phyloP scores from a whole-genome alignment of 164 flowering plant species.

The Dillenia suffruticosa region DNA sequence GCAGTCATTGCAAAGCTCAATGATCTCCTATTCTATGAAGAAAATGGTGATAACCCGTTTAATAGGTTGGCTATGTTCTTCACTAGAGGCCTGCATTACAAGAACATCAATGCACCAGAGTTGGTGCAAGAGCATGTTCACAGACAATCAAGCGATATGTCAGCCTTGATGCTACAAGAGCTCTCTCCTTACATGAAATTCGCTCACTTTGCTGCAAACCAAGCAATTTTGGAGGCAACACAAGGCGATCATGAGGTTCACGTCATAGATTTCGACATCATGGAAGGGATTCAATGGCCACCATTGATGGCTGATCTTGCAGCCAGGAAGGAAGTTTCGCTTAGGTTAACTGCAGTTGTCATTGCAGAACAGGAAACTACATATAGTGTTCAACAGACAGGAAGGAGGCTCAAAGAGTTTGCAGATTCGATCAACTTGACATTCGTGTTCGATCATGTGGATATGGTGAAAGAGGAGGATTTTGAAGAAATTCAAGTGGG shows the following conservation, averaged over 20 bases:
- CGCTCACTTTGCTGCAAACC: slow-evolving; percentile 39
- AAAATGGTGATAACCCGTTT: slow-evolving; percentile 16
- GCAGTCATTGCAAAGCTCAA: slow-evolving; percentile 15
- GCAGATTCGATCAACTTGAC: slow-evolving; percentile 25
- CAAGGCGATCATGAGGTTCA: slow-evolving; percentile 20
- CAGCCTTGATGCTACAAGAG: slow-evolving; percentile 30
- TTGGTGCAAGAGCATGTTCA: neutral
- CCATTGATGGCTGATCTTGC: slow-evolving; percentile 35
- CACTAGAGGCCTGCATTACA: slow-evolving; percentile 27
- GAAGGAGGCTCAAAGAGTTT: slow-evolving; percentile 29
- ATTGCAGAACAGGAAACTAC: neutral
- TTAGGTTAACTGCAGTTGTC: slow-evolving; percentile 28
- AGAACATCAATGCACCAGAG: slow-evolving; percentile 10
- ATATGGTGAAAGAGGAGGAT: slow-evolving; percentile 20
- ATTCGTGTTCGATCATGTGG: slow-evolving; percentile 24
- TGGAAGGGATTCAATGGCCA: slow-evolving; percentile 46
- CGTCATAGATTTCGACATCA: slow-evolving; percentile 31
- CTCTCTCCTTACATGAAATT: slow-evolving; percentile 36
- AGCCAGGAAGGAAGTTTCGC: slow-evolving; percentile 13
- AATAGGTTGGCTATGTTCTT: slow-evolving; percentile 26
- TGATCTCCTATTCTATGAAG: slow-evolving; percentile 4
- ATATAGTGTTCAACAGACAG: slow-evolving; percentile 15
- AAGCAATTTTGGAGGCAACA: slow-evolving; percentile 38
- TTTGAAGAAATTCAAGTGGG: slow-evolving; percentile 13
- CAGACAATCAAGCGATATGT: slow-evolving; percentile 3